Evolutionary conservation across 345 rosid species (phyloP), one percentile per base, ranked within the genome.

Genomic region (Clarkia xantiana): DNA sequence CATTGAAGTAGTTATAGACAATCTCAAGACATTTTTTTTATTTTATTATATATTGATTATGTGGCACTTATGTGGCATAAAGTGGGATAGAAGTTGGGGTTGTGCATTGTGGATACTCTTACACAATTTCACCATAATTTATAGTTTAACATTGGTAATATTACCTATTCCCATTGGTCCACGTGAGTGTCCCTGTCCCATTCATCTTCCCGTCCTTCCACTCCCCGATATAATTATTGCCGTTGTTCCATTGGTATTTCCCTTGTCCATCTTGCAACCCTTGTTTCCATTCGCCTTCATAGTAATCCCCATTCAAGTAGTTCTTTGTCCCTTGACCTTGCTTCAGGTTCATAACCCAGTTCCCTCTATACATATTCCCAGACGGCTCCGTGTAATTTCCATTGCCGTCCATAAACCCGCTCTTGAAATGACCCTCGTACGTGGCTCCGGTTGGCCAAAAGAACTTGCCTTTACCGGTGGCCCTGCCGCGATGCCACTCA

Each of bases 381-480:
- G 72, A 55, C 1, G 79, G 69, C 11, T 83, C 87, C 0, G 81
- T 79, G 34, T 80, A 91, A 29, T 96, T 84, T 52, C 97, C 98
- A 38, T 76, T 76, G 3, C 98, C 98, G 63, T 91, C 94, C 93
- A 91, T 81, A 51, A 64, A 86, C 2, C 87, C 94, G 54, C 62
- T 68, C 59, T 80, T 86, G 79, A 91, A 91, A 20, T 91, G 96
- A 9, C 98, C 98, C 67, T 91, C 95, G 52, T 91, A 91, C 9
- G 90, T 84, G 20, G 96, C 94, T 14, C 96, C 97, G 19, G 78
- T 78, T 0, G 96, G 96, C 97, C 97, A 86, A 23, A 86, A 71
- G 45, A 90, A 91, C 58, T 72, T 81, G 12, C 98, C 98, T 23
- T 72, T 80, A 10, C 98, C 96, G 72, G 61, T 75, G 14, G 71